Evolutionary conservation across 108 stramenopile genomes (phyloP).

Genomic region (Skeletonema tropicum): DNA sequence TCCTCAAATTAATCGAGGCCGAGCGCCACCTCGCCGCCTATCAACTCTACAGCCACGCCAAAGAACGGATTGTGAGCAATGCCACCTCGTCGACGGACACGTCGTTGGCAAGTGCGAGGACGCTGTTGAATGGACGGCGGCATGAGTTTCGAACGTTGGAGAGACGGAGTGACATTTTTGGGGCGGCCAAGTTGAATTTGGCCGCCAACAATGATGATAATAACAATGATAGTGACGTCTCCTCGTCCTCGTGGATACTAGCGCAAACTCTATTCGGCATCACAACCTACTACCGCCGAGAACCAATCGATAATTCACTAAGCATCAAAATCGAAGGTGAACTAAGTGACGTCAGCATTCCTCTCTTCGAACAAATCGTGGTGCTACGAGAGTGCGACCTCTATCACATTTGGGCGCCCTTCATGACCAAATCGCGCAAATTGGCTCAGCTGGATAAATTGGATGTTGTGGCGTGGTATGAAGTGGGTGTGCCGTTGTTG

Average conservation of each 20-base stretch:
- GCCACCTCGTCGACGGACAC: not conserved
- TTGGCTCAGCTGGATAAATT: constrained; percentile 85
- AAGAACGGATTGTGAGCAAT: constrained; percentile 14
- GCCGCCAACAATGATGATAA: not conserved
- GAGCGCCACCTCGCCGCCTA: constrained; percentile 76
- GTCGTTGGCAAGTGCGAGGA: not conserved
- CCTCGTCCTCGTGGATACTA: constrained; percentile 66
- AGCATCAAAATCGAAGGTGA: constrained; percentile 85
- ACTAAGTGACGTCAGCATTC: constrained; percentile 47
- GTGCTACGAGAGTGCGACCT: constrained; percentile 89
- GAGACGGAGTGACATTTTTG: not conserved
- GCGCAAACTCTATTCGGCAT: constrained; percentile 81
- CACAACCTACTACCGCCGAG: constrained; percentile 79
- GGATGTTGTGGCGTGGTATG: constrained; percentile 86
- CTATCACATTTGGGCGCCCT: constrained; percentile 92
- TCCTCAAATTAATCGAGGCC: constrained; percentile 64
- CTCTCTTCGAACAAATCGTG: constrained; percentile 93
- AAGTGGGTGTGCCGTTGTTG: constrained; percentile 68
- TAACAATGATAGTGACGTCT: too few species aligned
- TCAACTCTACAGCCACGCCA: constrained; percentile 47
- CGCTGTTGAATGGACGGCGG: not conserved
- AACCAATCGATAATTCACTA: constrained; percentile 61
- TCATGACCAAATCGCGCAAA: constrained; percentile 62
- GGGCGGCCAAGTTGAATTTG: not conserved
- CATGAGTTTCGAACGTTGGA: not conserved